Evolutionary conservation across 2,329 filamentous ascomycete species (phyloP).

Genomic region (Fusarium sp.): DNA sequence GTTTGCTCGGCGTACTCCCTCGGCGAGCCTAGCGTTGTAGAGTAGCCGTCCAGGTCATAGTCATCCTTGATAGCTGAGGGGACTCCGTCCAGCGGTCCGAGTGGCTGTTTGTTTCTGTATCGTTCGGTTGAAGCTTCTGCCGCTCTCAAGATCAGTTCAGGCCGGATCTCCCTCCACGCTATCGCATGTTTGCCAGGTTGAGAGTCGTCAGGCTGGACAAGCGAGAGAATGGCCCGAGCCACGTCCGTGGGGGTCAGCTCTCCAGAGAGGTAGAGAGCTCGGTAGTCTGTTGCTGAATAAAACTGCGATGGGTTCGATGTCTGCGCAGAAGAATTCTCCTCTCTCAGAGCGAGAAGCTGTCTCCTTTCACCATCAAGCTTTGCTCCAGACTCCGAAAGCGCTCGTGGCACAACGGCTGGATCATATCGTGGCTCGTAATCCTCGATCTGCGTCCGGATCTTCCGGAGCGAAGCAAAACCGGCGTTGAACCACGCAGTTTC

Average conservation of each 20-base stretch:
- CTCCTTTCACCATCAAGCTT: conserved; percentile 13
- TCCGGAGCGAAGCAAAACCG: conserved; percentile 67
- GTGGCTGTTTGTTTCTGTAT: conserved; percentile 62
- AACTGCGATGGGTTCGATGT: conserved; percentile 50
- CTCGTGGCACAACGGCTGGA: conserved; percentile 55
- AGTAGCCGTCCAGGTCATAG: conserved; percentile 78
- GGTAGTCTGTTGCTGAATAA: conserved; percentile 57
- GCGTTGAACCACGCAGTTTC: conserved; percentile 64
- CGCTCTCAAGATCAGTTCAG: conserved; percentile 53
- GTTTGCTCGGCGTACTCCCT: conserved; percentile 65
- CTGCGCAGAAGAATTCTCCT: conserved; percentile 14
- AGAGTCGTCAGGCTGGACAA: conserved; percentile 53
- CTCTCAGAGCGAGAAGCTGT: conserved; percentile 1
- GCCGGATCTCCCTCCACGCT: conserved; percentile 57
- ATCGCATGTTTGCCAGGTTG: conserved; percentile 52
- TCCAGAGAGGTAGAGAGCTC: conserved; percentile 55
- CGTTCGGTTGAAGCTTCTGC: conserved; percentile 56
- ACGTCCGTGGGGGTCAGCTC: conserved; percentile 58
- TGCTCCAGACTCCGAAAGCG: conserved; percentile 56
- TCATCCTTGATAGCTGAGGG: conserved; percentile 81
- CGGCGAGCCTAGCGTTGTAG: conserved; percentile 69
- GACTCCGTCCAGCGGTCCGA: conserved; percentile 75
- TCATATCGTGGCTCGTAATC: conserved; percentile 59
- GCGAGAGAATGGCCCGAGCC: conserved; percentile 54
- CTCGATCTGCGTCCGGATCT: conserved; percentile 61